Evolutionary conservation across 116 monocot genomes (phyloP).

Genomic region (Cymodocea nodosa): DNA sequence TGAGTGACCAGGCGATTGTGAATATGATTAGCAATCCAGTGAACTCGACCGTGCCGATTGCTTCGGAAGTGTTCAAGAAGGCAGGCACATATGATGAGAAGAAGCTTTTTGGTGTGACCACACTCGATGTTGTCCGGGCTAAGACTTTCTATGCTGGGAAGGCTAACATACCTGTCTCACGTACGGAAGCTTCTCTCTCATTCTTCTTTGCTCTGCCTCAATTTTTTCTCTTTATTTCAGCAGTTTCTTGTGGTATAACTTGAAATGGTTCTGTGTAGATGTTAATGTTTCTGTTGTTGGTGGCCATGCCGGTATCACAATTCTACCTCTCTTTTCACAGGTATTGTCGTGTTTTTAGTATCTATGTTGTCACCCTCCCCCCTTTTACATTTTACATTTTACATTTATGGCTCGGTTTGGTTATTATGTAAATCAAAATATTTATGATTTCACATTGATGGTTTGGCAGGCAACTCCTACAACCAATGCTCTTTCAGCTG

Average conservation of each 20-base stretch:
- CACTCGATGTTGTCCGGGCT: conserved; percentile 85
- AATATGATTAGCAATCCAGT: conserved; percentile 99
- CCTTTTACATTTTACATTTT: background rate
- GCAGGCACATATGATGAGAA: conserved; percentile 77
- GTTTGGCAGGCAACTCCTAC: conserved; percentile 55
- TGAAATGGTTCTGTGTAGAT: conserved; percentile 25
- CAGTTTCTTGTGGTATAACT: background rate
- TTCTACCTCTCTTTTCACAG: conserved; percentile 96
- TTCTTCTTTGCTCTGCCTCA: background rate
- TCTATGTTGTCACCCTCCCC: background rate
- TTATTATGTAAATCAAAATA: background rate
- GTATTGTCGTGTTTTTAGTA: conserved; percentile 12
- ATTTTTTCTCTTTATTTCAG: conserved; percentile 1
- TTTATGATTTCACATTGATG: background rate
- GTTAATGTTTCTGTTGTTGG: conserved; percentile 96
- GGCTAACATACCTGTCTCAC: conserved; percentile 57
- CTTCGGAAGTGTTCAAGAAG: conserved; percentile 94
- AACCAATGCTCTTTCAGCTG: conserved; percentile 41
- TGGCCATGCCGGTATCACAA: conserved; percentile 93
- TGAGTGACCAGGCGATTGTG: conserved; percentile 47
- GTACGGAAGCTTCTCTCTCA: conserved; percentile 14
- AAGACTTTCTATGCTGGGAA: conserved; percentile 96
- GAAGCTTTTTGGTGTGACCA: conserved; percentile 95
- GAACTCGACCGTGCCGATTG: conserved; percentile 97
- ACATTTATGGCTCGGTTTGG: background rate